Evolutionary conservation across 371 early-diverging fungal species (phyloP), one percentile per base, ranked within the genome.

Genomic region (Parasitella parasitica): DNA sequence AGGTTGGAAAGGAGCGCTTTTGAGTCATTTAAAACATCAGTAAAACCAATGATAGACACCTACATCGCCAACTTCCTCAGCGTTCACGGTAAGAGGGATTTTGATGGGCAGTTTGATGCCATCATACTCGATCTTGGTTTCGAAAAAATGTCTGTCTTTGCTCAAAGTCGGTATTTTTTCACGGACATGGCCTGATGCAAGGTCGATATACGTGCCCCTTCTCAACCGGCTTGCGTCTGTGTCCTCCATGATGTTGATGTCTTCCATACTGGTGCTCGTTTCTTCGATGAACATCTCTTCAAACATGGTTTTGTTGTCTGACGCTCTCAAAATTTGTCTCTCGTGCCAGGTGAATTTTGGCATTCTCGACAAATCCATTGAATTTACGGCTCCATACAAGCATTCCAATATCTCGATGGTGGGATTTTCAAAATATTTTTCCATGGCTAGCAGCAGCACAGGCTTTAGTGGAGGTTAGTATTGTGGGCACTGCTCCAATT

Each of bases 61-160:
- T 84, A 91, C 92, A 77, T 96, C 96, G 41, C 96, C 94, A 18
- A 97, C 89, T 82, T 97, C 97, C 67, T 92, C 95, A 0, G 89
- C 84, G 63, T 89, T 91, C 28, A 90, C 81, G 0, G 92, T 90
- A 54, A 95, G 67, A 0, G 96, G 96, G 4, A 97, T 90, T 52
- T 92, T 81, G 30, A 96, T 88, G 4, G 95, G 92, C 13, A 96
- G 72, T 63, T 88, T 91, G 61, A 92, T 89, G 3, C 86, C 88
- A 54, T 90, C 90, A 63, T 92, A 94, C 15, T 82, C 82, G 9
- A 95, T 86, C 46, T 89, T 89, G 0, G 95, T 94, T 62, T 94
- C 93, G 64, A 85, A 95, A 60, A 87, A 92, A 51, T 91, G 89
- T 34, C 92, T 82, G 74, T 96, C 96, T 69, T 94, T 91, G 69